Evolutionary conservation across 805 yeast genomes (phyloP).

Genomic region (Candida nonsorbophila): DNA sequence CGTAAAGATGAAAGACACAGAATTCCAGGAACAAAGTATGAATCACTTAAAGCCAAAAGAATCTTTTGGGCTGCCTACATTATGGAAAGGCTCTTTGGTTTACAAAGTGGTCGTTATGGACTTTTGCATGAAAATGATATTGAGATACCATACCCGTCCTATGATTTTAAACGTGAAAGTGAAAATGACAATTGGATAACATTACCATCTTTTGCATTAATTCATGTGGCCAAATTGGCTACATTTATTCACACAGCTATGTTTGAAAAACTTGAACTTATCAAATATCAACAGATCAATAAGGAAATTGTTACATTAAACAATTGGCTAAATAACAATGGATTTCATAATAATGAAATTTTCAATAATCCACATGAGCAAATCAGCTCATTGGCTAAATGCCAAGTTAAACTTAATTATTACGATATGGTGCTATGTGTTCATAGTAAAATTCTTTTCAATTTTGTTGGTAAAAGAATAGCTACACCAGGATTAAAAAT

Average conservation of each 20-base stretch:
- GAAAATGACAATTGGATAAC: conserved; percentile 46
- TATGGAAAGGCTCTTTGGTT: conserved; percentile 47
- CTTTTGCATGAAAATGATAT: conserved; percentile 33
- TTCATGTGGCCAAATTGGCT: conserved; percentile 37
- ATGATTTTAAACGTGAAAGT: conserved; percentile 20
- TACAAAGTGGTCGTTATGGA: conserved; percentile 47
- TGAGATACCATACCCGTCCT: conserved; percentile 24
- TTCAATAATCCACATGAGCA: conserved; percentile 9
- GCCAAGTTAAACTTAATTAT: conserved; percentile 35
- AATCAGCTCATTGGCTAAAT: conserved; percentile 18
- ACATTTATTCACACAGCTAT: conserved; percentile 27
- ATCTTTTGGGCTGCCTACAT: conserved; percentile 53
- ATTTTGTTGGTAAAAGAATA: conserved; percentile 25
- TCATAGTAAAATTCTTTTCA: conserved; percentile 30
- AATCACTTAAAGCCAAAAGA: conserved; percentile 42
- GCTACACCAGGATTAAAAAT: conserved; percentile 23
- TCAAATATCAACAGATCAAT: conserved; percentile 27
- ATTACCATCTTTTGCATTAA: conserved; percentile 40
- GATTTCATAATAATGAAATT: conserved; percentile 23
- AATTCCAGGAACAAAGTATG: conserved; percentile 25
- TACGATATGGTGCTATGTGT: conserved; percentile 30
- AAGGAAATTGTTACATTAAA: conserved; percentile 22
- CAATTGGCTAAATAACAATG: conserved; percentile 28
- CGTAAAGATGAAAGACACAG: conserved; percentile 12
- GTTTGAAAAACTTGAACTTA: conserved; percentile 18